phyloP scores from a whole-genome alignment of 768 basidiomycete species.

The Crucibulum laeve region DNA sequence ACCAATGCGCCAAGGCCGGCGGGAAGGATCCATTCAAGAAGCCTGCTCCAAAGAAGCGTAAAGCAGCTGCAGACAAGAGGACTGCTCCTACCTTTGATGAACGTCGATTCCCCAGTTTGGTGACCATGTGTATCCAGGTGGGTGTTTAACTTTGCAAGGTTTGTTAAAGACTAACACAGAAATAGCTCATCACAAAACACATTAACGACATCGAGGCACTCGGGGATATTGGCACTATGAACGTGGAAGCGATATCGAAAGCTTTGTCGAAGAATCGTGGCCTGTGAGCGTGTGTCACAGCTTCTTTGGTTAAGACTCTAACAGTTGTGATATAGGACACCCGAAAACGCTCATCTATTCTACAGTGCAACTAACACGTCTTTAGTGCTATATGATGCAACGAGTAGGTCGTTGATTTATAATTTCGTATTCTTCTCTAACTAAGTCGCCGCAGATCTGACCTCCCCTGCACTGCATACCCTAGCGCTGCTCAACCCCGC shows the following conservation, averaged over 20 bases:
- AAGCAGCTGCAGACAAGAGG: conserved; percentile 60
- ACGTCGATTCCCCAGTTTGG: conserved; percentile 63
- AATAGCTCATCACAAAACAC: conserved; percentile 74
- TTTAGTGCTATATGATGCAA: conserved; percentile 83
- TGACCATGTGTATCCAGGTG: conserved; percentile 79
- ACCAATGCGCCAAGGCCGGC: conserved; percentile 72
- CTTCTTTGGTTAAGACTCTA: conserved; percentile 4
- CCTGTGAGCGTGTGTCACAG: conserved; percentile 51
- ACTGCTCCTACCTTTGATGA: conserved; percentile 69
- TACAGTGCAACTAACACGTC: conserved; percentile 67
- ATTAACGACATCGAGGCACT: conserved; percentile 88
- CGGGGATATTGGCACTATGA: conserved; percentile 83
- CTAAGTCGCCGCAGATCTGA: conserved; percentile 47
- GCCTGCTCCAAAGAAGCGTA: conserved; percentile 57
- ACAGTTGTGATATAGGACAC: conserved; percentile 42
- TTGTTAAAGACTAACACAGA: neutral
- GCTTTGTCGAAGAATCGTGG: conserved; percentile 77
- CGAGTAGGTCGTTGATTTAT: conserved; percentile 49
- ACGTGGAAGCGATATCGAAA: conserved; percentile 80
- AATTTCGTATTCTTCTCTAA: conserved; percentile 2
- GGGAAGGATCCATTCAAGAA: conserved; percentile 89
- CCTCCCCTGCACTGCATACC: conserved; percentile 60
- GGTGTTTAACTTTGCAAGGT: conserved; percentile 8
- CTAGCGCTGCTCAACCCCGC: conserved; percentile 83
- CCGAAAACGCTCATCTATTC: conserved; percentile 80